Evolutionary conservation across 2,329 filamentous ascomycete genomes (phyloP).

Genomic region (Clathrospora elynae): DNA sequence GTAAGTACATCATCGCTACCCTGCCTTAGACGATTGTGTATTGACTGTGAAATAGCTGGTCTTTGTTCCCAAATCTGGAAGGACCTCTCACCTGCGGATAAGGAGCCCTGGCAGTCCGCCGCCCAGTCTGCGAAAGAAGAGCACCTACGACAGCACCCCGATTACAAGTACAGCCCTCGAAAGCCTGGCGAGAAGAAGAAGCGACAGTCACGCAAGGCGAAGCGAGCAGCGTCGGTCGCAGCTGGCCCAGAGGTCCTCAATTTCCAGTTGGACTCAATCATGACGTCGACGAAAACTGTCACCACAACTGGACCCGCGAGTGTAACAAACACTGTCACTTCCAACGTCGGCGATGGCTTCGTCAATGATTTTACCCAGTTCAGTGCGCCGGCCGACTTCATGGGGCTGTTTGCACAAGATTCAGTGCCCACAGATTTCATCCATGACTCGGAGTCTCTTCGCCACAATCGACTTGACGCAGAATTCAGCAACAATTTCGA

Average conservation of each 20-base stretch:
- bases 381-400: slow-evolving; percentile 3
- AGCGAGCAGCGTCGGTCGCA: slow-evolving; percentile 16
- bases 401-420: slow-evolving; percentile 1
- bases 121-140: slow-evolving; percentile 28
- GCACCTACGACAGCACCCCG: slow-evolving; percentile 27
- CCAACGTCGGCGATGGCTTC: slow-evolving; percentile 5
- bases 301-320: neutral
- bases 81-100: slow-evolving; percentile 16
- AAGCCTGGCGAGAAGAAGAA: slow-evolving; percentile 38
- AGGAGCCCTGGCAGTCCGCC: slow-evolving; percentile 21
- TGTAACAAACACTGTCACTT: neutral
- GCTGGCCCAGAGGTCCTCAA: slow-evolving; percentile 7
- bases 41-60: slow-evolving; percentile 21
- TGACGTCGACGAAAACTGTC: neutral
- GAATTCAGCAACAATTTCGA: slow-evolving; percentile 13
- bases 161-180: slow-evolving; percentile 36
- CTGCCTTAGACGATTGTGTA: neutral
- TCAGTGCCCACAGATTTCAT: slow-evolving; percentile 3
- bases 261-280: slow-evolving; percentile 13
- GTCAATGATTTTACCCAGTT: slow-evolving; percentile 10
- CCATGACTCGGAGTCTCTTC: slow-evolving; percentile 20
- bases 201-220: slow-evolving; percentile 33
- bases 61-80: slow-evolving; percentile 27
- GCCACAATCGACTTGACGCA: slow-evolving; percentile 18
- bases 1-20: slow-evolving; percentile 18